Evolutionary conservation across 495 filamentous ascomycete species (phyloP), one percentile per base, ranked within the genome.

Genomic region (Penicillium cinerascens): DNA sequence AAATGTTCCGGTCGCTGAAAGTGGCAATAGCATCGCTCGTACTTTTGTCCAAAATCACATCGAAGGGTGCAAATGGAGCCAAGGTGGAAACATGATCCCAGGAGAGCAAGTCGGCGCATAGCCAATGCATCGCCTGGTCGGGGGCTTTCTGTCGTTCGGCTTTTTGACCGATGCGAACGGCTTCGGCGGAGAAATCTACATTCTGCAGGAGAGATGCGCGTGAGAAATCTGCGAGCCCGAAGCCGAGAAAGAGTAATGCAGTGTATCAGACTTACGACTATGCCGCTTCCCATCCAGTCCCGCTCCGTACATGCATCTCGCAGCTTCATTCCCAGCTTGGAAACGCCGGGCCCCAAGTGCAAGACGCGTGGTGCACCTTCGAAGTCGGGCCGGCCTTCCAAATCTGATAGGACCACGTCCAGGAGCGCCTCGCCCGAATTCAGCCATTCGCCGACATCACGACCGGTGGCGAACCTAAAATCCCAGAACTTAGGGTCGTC

Each of bases 21-120:
- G 73, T 76, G 15, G 69, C 64, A 40, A 76, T 73, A 17, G 73
- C 68, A 44, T 76, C 73, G 55, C 69, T 73, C 4, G 73, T 76
- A 51, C 73, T 73, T 47, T 76, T 76, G 43, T 76, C 73, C 0
- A 74, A 43, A 18, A 76, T 63, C 38, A 70, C 63, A 27, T 76
- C 68, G 40, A 76, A 71, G 0, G 73, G 69, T 0, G 62, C 66
- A 42, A 66, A 60, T 1, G 43, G 48, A 33, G 50, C 37, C 6
- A 71, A 47, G 9, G 27, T 33, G 6, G 63, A 59, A 17, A 76
- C 54, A 26, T 72, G 59, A 2, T 48, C 36, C 73, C 73, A 76
- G 3, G 61, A 68, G 16, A 69, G 65, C 6, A 76, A 46, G 35
- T 76, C 68, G 6, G 57, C 62, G 13, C 57, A 65, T 1, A 61